These are phyloP conservation scores for Lepidium aucheri DNA, from an alignment of 345 rosid genomes.

Conservation along the genomic window DNA sequence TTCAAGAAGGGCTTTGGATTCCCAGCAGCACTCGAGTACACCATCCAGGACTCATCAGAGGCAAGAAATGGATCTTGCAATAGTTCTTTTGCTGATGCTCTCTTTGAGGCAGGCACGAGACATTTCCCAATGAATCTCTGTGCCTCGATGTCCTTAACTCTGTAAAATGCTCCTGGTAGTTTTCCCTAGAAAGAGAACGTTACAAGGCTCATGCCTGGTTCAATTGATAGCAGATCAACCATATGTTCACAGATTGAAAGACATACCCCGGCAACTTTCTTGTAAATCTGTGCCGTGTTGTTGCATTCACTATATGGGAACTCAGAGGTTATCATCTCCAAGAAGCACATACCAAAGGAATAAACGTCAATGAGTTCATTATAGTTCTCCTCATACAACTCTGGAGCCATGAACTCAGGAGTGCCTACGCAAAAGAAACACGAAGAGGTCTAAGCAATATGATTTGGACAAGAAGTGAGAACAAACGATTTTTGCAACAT, in stretches of 20 bases:
- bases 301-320: slow-evolving; percentile 72
- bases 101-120: slow-evolving; percentile 50
- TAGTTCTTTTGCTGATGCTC: slow-evolving; percentile 57
- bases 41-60: slow-evolving; percentile 35
- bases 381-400: slow-evolving; percentile 73
- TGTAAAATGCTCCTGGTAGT: slow-evolving; percentile 59
- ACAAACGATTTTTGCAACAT: slow-evolving; percentile 5
- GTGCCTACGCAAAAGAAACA: slow-evolving; percentile 42
- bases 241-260: slow-evolving; percentile 3
- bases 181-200: slow-evolving; percentile 45
- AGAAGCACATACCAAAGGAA: slow-evolving; percentile 77
- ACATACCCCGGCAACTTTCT: slow-evolving; percentile 63
- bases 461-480: not conserved
- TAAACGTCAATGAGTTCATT: slow-evolving; percentile 77
- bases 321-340: slow-evolving; percentile 80
- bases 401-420: slow-evolving; percentile 92
- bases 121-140: slow-evolving; percentile 60
- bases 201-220: not conserved
- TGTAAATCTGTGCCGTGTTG: slow-evolving; percentile 69
- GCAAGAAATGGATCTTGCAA: slow-evolving; percentile 56
- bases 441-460: not conserved
- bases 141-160: slow-evolving; percentile 53
- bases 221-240: slow-evolving; percentile 3
- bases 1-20: slow-evolving; percentile 50
- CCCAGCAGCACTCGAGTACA: slow-evolving; percentile 13